These are phyloP conservation scores for Sugiyamaella castrensis DNA, from an alignment of 1,139 yeast genomes.

Conservation along the genomic window DNA sequence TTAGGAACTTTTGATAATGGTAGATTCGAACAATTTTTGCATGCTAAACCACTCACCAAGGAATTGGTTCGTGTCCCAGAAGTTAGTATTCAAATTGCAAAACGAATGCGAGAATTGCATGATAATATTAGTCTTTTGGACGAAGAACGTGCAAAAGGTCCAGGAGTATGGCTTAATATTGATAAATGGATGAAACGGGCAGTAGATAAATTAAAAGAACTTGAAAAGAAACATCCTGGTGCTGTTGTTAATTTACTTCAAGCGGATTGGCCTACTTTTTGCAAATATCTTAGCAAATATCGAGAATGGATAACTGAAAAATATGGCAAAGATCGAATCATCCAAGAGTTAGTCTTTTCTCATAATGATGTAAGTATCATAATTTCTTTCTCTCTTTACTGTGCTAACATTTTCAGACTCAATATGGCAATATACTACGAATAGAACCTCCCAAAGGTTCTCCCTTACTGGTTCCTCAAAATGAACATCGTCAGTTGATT, in stretches of 20 bases:
- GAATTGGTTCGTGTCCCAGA: conserved; percentile 71
- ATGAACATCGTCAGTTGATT: conserved; percentile 72
- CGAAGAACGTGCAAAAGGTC: conserved; percentile 52
- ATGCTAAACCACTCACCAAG: conserved; percentile 71
- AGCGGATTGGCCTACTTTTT: conserved; percentile 50
- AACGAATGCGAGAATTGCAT: conserved; percentile 95
- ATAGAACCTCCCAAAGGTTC: conserved; percentile 44
- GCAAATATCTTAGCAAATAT: conserved; percentile 48
- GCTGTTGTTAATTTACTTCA: conserved; percentile 32
- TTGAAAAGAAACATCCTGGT: conserved; percentile 26
- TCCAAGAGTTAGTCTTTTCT: conserved; percentile 65
- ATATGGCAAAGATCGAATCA: conserved; percentile 47
- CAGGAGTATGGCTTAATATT: conserved; percentile 68
- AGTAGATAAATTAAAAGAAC: conserved; percentile 41
- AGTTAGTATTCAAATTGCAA: conserved; percentile 79
- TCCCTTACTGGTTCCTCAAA: conserved; percentile 40
- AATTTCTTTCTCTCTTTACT: conserved; percentile 52
- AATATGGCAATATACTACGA: conserved; percentile 76
- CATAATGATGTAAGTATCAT: conserved; percentile 45
- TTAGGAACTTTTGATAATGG: conserved; percentile 90
- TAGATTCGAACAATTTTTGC: conserved; percentile 84
- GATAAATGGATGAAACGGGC: conserved; percentile 67
- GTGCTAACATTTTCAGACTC: conserved; percentile 83
- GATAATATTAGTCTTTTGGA: conserved; percentile 64
- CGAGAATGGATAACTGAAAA: conserved; percentile 58